Evolutionary conservation across 176 grass and related monocot genomes (phyloP).

Genomic region (Poa annua): DNA sequence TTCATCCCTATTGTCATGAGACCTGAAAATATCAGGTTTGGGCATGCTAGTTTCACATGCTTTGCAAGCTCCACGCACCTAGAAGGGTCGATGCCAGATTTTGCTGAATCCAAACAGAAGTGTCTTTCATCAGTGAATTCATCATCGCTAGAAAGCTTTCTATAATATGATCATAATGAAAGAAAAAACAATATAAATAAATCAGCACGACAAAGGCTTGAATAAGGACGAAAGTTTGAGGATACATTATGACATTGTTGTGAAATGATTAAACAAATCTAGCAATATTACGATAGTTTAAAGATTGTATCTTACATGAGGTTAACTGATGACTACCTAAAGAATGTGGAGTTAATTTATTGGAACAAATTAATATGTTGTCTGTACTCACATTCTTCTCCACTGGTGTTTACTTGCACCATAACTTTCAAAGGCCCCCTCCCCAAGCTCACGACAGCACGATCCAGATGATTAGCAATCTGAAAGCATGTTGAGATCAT

Average conservation of each 20-base stretch:
- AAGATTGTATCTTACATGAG: background rate
- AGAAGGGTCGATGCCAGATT: conserved; percentile 83
- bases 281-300: background rate
- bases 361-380: background rate
- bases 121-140: background rate
- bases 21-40: conserved; percentile 82
- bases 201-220: background rate
- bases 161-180: conserved; percentile 7
- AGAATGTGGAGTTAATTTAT: background rate
- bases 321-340: background rate
- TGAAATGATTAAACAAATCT: conserved; percentile 2
- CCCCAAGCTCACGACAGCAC: conserved; percentile 70
- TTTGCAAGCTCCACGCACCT: conserved; percentile 71
- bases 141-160: background rate
- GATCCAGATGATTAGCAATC: conserved; percentile 86
- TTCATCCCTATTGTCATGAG: conserved; percentile 94
- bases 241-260: background rate
- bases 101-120: conserved; percentile 64
- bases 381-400: conserved; percentile 87
- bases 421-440: conserved; percentile 82
- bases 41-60: conserved; percentile 75
- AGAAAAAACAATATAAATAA: background rate
- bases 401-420: conserved; percentile 98
- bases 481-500: conserved; percentile 38
- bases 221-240: background rate